Evolutionary conservation across 768 basidiomycete species (phyloP), one percentile per base, ranked within the genome.

Genomic region (Botryobasidium botryosum): DNA sequence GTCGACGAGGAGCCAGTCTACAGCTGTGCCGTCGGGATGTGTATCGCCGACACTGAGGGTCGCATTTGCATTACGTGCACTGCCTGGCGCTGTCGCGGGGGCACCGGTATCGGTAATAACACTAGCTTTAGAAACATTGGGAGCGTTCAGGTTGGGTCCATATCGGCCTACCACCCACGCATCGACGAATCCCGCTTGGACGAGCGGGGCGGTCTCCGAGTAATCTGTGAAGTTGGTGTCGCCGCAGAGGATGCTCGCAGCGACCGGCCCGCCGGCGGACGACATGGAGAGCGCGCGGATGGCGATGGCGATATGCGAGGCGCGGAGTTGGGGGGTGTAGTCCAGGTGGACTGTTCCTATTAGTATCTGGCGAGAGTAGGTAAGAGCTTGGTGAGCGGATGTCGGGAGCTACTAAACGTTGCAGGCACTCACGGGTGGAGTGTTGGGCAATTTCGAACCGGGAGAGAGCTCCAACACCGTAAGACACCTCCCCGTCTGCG

Each of bases 311-410:
- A 43, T 27, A n/a, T 43, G 26, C 15, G 18, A 20, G n/a, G 23
- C 27, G 15, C 41, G 21, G 25, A 28, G 41, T 43, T 43, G 23
- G 4, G 41, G 41, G n/a, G 41, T 43, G 26, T 43, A 43, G 27
- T 43, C 41, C 18, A 43, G 41, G 41, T 43, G 41, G 27, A 43
- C 29, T 2, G 41, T 43, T 18, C 41, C 27, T 12, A 43, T 27
- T n/a, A 43, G 41, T 25, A 43, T 27, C 25, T 43, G 41, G n/a
- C n/a, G n/a, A 28, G 37, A 10, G 27, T 13, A 10, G 12, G 13
- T 4, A 6, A 28, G 12, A 5, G 5, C 13, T 28, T 27, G 10
- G 21, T 15, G 26, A 43, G 25, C 27, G 2, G 7, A 41, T n/a
- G n/a, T n/a, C n/a, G n/a, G n/a, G n/a, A n/a, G n/a, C n/a, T n/a